Percentiles rank a stretch among this genome's conserved stretches.
phyloP scores from a whole-genome alignment of 768 basidiomycete genomes.

The Asterophora lycoperdoides region DNA sequence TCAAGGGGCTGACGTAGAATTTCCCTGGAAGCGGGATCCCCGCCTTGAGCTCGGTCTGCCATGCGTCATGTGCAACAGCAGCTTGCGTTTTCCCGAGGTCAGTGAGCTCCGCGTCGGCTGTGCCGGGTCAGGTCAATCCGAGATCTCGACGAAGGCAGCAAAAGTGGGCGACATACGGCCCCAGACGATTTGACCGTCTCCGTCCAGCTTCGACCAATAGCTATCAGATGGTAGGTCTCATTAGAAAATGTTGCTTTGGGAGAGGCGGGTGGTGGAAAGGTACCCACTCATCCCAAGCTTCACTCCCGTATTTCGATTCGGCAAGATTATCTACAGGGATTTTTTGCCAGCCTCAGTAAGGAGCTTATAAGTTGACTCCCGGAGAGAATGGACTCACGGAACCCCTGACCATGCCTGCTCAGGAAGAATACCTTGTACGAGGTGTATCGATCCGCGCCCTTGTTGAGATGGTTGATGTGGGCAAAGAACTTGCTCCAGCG shows the following conservation, averaged over 20 bases:
- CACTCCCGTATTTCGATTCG: conserved; percentile 50
- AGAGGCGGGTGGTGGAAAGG: neutral
- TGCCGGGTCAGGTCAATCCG: neutral
- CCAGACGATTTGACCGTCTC: conserved; percentile 66
- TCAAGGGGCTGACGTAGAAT: conserved; percentile 61
- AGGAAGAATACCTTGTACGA: conserved; percentile 64
- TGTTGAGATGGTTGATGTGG: conserved; percentile 45
- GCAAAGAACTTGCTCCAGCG: conserved; percentile 47
- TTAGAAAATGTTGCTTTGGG: neutral
- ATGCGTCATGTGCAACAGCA: conserved; percentile 34
- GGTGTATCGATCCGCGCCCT: conserved; percentile 29
- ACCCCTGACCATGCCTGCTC: conserved; percentile 70
- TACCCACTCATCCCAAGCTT: conserved; percentile 59
- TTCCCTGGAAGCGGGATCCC: conserved; percentile 50
- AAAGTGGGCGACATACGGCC: conserved; percentile 52
- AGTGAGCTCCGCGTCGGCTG: conserved; percentile 68
- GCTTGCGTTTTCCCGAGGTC: conserved; percentile 56
- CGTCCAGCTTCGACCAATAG: conserved; percentile 58
- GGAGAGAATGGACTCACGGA: conserved; percentile 43
- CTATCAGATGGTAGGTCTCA: conserved; percentile 26
- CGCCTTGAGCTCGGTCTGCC: conserved; percentile 42
- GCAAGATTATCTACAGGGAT: conserved; percentile 62
- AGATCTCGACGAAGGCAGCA: too few relatives aligned
- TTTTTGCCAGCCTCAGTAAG: too few relatives aligned
- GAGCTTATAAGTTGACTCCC: too few relatives aligned